Conservation (phyloP, 164 flowering plant species). For the Pachysandra terminalis region DNA sequence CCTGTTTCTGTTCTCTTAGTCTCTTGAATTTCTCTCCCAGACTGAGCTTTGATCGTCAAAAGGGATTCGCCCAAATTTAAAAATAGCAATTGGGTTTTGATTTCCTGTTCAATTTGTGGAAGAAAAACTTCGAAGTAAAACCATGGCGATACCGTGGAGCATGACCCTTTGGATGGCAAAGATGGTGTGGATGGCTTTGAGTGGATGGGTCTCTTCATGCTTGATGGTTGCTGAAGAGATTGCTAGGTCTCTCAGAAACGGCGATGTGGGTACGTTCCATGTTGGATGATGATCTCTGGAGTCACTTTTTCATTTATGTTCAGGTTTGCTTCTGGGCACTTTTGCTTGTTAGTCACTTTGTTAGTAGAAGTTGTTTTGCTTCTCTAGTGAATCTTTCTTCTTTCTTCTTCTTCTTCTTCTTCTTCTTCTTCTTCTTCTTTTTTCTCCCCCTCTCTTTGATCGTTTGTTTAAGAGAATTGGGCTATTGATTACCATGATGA, state of each 20-base stretch:
- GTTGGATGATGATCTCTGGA: conserved; percentile 42
- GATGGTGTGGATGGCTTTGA: conserved; percentile 64
- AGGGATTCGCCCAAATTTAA: not conserved
- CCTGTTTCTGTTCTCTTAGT: too few species aligned
- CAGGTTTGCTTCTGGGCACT: not conserved
- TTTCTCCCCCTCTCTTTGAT: too few species aligned
- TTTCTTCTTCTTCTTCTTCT: too few species aligned
- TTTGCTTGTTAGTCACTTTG: not conserved
- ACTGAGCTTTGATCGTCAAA: not conserved
- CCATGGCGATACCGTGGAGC: conserved; percentile 70
- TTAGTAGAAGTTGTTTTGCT: too few species aligned
- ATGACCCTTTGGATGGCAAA: conserved; percentile 48
- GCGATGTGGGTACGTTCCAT: conserved; percentile 77
- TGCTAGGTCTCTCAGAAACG: conserved; percentile 59
- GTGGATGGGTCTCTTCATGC: conserved; percentile 73
- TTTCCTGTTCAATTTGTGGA: not conserved
- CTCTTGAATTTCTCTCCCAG: not conserved
- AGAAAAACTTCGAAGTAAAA: not conserved
- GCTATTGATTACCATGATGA: too few species aligned
- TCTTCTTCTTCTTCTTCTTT: too few species aligned
- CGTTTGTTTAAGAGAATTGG: too few species aligned
- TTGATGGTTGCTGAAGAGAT: conserved; percentile 73
- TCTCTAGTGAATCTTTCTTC: too few species aligned
- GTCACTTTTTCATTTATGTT: too few species aligned
- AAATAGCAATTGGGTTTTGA: conserved; percentile 6